These are phyloP conservation scores for Arabidopsis arenosa DNA, from an alignment of 345 rosid genomes.

Conservation along the genomic window DNA sequence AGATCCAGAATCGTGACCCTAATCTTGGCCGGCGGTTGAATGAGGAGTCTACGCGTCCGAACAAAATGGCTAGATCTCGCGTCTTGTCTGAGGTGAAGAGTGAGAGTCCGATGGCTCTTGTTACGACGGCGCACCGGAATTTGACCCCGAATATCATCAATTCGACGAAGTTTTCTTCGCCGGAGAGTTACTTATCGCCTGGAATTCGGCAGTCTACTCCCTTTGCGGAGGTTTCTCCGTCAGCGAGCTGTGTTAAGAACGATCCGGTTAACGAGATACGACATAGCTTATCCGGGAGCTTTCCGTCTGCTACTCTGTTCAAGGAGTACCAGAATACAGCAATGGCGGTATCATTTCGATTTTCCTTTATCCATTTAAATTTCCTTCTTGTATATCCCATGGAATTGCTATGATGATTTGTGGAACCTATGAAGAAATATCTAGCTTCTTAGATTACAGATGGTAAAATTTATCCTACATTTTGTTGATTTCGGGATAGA, in stretches of 20 bases:
- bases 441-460: not conserved
- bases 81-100: conserved; percentile 55
- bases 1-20: conserved; percentile 38
- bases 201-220: conserved; percentile 53
- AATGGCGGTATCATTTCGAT: conserved; percentile 64
- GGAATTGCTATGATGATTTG: conserved; percentile 11
- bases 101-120: conserved; percentile 61
- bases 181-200: conserved; percentile 79
- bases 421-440: not conserved
- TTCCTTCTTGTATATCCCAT: not conserved
- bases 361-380: not conserved
- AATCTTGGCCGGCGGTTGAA: conserved; percentile 7
- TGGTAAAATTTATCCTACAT: not conserved
- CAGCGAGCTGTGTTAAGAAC: conserved; percentile 42
- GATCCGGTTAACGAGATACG: conserved; percentile 57
- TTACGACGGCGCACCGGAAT: conserved; percentile 41
- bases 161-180: conserved; percentile 46
- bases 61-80: conserved; percentile 60
- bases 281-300: conserved; percentile 78
- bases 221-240: conserved; percentile 50
- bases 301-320: conserved; percentile 86
- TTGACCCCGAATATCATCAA: conserved; percentile 37
- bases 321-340: conserved; percentile 92
- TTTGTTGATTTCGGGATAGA: not conserved
- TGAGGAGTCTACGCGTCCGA: conserved; percentile 54